These are phyloP conservation scores for Skeletonema marinoi DNA, from an alignment of 108 stramenopile species.

Conservation along the genomic window DNA sequence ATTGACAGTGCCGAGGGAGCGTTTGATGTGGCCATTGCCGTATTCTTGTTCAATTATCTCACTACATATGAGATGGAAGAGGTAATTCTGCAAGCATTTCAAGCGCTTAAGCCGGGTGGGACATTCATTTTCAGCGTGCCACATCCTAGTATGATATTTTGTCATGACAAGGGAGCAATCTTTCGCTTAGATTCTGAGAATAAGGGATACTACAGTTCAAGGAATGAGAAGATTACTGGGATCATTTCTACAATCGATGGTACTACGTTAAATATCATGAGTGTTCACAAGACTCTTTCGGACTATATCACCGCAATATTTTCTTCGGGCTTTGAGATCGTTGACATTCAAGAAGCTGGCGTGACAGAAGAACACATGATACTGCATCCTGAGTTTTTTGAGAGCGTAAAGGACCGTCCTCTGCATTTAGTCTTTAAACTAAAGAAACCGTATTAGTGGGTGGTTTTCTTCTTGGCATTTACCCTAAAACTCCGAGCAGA, in stretches of 20 bases:
- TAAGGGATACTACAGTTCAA: background rate
- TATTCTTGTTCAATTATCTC: slow-evolving; percentile 15
- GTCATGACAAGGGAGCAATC: slow-evolving; percentile 13
- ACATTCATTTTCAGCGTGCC: slow-evolving; percentile 9
- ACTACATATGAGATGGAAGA: slow-evolving; percentile 12
- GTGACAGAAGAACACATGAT: background rate
- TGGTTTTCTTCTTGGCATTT: background rate
- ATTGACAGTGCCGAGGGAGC: background rate
- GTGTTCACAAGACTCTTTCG: background rate
- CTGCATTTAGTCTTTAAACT: slow-evolving; percentile 1
- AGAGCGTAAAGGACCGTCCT: slow-evolving; percentile 1
- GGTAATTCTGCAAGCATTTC: slow-evolving; percentile 4
- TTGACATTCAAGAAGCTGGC: slow-evolving; percentile 6
- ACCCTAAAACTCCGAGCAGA: slow-evolving; percentile 29
- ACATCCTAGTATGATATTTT: slow-evolving; percentile 12
- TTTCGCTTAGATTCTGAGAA: slow-evolving; percentile 10
- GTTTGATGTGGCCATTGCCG: slow-evolving; percentile 17
- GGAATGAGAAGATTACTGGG: slow-evolving; percentile 1
- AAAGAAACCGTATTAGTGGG: background rate
- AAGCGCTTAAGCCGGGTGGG: slow-evolving; percentile 8
- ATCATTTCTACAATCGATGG: slow-evolving; percentile 4
- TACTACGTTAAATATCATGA: background rate
- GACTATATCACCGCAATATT: background rate
- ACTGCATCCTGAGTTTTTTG: slow-evolving; percentile 3
- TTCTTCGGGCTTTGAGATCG: background rate